These are phyloP conservation scores for Durio zibethinus DNA, from an alignment of 345 rosid genomes.

Conservation along the genomic window DNA sequence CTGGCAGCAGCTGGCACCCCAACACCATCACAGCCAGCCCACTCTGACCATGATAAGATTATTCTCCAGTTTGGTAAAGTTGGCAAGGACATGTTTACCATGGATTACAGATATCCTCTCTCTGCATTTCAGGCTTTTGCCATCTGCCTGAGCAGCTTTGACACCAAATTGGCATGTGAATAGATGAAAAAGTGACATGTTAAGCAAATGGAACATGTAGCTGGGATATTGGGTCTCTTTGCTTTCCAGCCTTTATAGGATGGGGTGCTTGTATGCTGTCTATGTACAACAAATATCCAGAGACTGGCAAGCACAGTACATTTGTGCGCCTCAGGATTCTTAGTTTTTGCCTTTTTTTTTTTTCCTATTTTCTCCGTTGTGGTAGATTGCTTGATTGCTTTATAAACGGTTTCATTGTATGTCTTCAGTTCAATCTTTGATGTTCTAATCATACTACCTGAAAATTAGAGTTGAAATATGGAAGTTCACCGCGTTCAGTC, in stretches of 20 bases:
- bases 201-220: conserved; percentile 21
- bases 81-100: conserved; percentile 90
- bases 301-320: conserved; percentile 18
- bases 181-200: conserved; percentile 29
- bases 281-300: conserved; percentile 15
- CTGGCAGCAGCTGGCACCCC: conserved; percentile 62
- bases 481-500: not conserved
- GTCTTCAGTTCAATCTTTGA: conserved; percentile 7
- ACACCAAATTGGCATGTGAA: conserved; percentile 96
- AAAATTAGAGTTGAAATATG: not conserved
- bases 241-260: conserved; percentile 27
- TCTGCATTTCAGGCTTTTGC: conserved; percentile 97
- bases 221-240: conserved; percentile 22
- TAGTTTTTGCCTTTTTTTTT: not conserved
- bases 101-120: conserved; percentile 89
- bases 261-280: conserved; percentile 21
- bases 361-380: not conserved
- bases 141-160: conserved; percentile 91
- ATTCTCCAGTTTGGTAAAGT: conserved; percentile 93
- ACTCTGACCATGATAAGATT: conserved; percentile 65
- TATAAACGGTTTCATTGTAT: conserved; percentile 3
- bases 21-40: conserved; percentile 48
- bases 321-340: conserved; percentile 2
- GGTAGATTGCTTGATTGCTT: not conserved
- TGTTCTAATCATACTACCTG: not conserved